These are phyloP conservation scores for Dactylonectria estremocensis DNA, from an alignment of 2,329 filamentous ascomycete genomes.

Conservation along the genomic window DNA sequence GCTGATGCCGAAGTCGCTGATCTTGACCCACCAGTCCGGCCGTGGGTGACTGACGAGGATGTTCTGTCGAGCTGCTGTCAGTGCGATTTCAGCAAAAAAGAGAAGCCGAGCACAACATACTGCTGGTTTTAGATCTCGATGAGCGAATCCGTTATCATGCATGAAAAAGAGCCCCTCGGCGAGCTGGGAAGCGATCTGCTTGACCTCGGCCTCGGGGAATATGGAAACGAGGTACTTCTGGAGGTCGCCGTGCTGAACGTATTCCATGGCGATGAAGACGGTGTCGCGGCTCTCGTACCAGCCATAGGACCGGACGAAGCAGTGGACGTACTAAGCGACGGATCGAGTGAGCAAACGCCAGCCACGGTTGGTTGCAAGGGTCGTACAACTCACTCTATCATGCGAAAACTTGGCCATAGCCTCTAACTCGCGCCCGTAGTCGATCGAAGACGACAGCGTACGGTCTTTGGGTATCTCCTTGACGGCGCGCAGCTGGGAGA, in stretches of 20 bases:
- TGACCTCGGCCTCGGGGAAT: neutral
- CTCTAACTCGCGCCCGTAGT: conserved; percentile 3
- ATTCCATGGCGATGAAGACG: conserved; percentile 20
- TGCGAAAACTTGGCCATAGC: conserved; percentile 7
- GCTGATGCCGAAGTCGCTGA: conserved; percentile 21
- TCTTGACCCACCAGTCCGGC: conserved; percentile 22
- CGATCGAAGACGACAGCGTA: neutral
- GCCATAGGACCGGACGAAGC: conserved; percentile 6
- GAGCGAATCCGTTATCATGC: conserved; percentile 6
- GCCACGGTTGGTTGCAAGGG: too few species aligned
- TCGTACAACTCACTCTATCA: neutral
- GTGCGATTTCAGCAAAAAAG: neutral
- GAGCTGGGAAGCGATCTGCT: neutral
- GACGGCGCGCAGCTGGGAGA: neutral
- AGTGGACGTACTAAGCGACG: neutral
- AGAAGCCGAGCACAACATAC: neutral
- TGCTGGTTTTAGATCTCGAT: conserved; percentile 11
- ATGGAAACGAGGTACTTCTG: neutral
- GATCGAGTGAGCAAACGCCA: neutral
- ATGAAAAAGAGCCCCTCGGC: conserved; percentile 7
- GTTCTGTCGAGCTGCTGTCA: neutral
- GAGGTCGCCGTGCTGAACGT: conserved; percentile 1
- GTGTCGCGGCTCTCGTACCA: conserved; percentile 12
- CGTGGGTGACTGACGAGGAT: neutral
- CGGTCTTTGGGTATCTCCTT: neutral